phyloP scores from a whole-genome alignment of 768 basidiomycete genomes.

The Lenzites betulinus region DNA sequence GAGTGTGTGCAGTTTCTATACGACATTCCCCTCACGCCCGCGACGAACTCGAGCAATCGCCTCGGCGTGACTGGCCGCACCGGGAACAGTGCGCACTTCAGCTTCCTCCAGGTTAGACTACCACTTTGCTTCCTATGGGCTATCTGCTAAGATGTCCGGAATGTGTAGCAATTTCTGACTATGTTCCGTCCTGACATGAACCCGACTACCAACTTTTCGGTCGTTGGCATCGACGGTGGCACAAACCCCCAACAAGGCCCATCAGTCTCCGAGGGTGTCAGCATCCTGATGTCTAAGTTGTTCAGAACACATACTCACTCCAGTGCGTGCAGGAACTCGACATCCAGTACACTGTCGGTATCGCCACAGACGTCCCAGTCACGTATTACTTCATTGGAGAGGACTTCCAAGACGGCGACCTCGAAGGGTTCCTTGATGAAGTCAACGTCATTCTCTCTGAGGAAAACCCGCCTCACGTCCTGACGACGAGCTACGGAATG shows the following conservation, averaged over 20 bases:
- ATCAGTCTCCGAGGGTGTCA: slow-evolving; percentile 49
- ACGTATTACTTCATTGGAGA: slow-evolving; percentile 36
- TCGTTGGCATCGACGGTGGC: slow-evolving; percentile 33
- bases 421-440: slow-evolving; percentile 35
- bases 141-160: slow-evolving; percentile 45
- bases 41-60: slow-evolving; percentile 24
- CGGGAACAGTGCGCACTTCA: slow-evolving; percentile 26
- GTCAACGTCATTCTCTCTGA: slow-evolving; percentile 29
- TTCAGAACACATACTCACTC: neutral
- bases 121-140: slow-evolving; percentile 25
- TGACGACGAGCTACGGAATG: slow-evolving; percentile 44
- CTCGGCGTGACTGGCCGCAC: slow-evolving; percentile 35
- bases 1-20: slow-evolving; percentile 35
- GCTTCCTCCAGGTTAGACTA: slow-evolving; percentile 31
- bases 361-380: slow-evolving; percentile 34
- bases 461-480: slow-evolving; percentile 30
- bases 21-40: slow-evolving; percentile 34
- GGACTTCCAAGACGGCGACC: slow-evolving; percentile 28
- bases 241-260: slow-evolving; percentile 5
- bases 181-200: slow-evolving; percentile 29
- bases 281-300: slow-evolving; percentile 23
- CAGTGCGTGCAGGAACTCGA: slow-evolving; percentile 32
- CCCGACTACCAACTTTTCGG: slow-evolving; percentile 25
- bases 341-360: slow-evolving; percentile 37
- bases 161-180: slow-evolving; percentile 28